Evolutionary conservation across 2,329 filamentous ascomycete species (phyloP), one percentile per base, ranked within the genome.

Genomic region (Trichophyton benhamiae): DNA sequence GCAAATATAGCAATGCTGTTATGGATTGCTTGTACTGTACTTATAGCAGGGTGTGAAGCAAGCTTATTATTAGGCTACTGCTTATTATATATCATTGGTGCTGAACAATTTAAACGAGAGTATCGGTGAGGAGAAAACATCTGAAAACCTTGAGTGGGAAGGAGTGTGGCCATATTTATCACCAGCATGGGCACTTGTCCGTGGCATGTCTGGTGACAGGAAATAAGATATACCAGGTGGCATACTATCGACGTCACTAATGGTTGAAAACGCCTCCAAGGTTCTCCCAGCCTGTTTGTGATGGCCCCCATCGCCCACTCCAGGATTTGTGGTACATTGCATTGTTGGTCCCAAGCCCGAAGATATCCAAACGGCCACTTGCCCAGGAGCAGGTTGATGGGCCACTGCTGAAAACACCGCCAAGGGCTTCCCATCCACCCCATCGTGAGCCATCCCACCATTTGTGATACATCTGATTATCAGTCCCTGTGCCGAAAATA

Each of bases 401-500:
- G 4, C 62, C 63, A 13, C 62, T 66, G 33, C 60, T 66, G 41
- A 67, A 66, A 17, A 64, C 58, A 2, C 66, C 66, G 9, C 66
- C 66, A 8, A 67, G 62, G 22, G 22, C 49, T 58, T 64, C 63
- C 63, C 63, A 64, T 15, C 57, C 63, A 9, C 30, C 25, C 61
- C 63, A 63, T 22, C 59, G 15, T 46, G 46, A 53, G 20, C 63
- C 63, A 36, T 64, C 61, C 61, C 61, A 64, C 59, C 59, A 64
- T 49, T 60, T 64, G 55, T 65, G 64, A 30, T 65, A 65, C 60
- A 64, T 63, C 22, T 61, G 58, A 41, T 63, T 64, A 41, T 68
- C 63, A 8, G 64, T 67, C 2, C 67, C 66, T n/a, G 65, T 63
- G 15, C 62, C 65, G 52, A 68, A 68, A 9, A 68, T 58, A 20